Base-by-base conservation (phyloP, 2,329 filamentous ascomycete genomes). In the Paramyrothecium roridum region DNA sequence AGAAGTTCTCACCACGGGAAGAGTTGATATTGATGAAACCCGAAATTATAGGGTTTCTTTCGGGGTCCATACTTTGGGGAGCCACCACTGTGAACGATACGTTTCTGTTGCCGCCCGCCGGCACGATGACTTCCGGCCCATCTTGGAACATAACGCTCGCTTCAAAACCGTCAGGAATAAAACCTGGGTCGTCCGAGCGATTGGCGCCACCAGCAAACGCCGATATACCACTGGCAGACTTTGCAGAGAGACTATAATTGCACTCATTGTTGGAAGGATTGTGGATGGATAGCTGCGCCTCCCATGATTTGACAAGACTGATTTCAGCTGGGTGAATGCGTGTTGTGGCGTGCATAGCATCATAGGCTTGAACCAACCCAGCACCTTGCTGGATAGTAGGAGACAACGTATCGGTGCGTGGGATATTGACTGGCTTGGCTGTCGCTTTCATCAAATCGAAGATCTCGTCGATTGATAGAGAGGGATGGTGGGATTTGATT, bases 361-460 rank as follows among this genome's bases (percentile, higher is more conserved):
- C 47, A 37, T 53, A 52, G 22, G 52, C 56, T 16, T 58, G 56
- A 11, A 54, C 30, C 13, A 59, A 34, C 8, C 57, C 57, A 6
- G 51, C 52, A 22, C 56, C 57, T 22, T 59, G 57, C 17, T 59
- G 56, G n/a, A 53, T 23, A n/a, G 33, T 21, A 1, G 57, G 54
- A 3, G 56, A 43, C 1, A 56, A 23, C 12, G 23, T 6, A 43
- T 43, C 37, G 12, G n/a, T 19, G 37, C 37, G 7, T 6, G 6
- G 13, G 13, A 48, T 50, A 8, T 30, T 50, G 7, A 50, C 23
- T 26, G 48, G 48, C 48, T 50, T 50, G 21, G 48, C 48, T 12
- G 48, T 50, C 17, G 21, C 20, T 26, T 50, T 26, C 19, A 50
- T 26, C 20, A 4, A 22, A 22, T 26, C 48, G 19, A 50, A 33